A percentile compares a stretch with the other conserved stretches of the same genome.
These are phyloP conservation scores for Bruguiera gymnorhiza DNA, from an alignment of 345 rosid species.

Conservation along the genomic window DNA sequence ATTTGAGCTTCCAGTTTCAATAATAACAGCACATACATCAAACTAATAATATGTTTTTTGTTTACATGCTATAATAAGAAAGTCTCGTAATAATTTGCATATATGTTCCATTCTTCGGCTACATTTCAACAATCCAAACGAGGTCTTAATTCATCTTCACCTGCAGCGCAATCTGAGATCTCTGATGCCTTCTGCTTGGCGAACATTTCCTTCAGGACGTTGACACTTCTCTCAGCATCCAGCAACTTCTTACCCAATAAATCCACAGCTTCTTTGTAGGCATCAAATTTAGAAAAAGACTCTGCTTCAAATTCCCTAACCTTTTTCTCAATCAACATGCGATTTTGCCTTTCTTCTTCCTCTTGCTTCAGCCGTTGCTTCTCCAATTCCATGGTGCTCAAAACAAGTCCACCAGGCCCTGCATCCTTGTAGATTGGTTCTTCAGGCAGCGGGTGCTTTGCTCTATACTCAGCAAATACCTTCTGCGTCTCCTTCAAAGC, in stretches of 20 bases:
- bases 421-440: constrained; percentile 72
- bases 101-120: constrained; percentile 1
- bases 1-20: not conserved
- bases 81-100: not conserved
- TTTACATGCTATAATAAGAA: not conserved
- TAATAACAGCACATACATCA: too few relatives aligned
- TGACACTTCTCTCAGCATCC: constrained; percentile 32
- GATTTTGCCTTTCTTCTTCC: constrained; percentile 58
- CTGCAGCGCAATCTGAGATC: constrained; percentile 26
- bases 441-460: constrained; percentile 45
- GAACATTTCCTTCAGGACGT: constrained; percentile 32
- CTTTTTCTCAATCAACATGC: constrained; percentile 37
- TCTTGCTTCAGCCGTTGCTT: constrained; percentile 62
- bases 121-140: not conserved
- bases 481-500: constrained; percentile 60
- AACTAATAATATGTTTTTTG: not conserved
- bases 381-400: constrained; percentile 64
- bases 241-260: constrained; percentile 31
- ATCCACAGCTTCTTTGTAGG: constrained; percentile 26
- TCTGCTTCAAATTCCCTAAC: constrained; percentile 49
- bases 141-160: constrained; percentile 15
- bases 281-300: constrained; percentile 39
- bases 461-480: constrained; percentile 64
- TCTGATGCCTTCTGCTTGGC: constrained; percentile 31
- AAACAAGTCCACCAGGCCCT: constrained; percentile 76